Base-by-base conservation (phyloP, 2,329 filamentous ascomycete species). In the Rasamsonia emersonii region DNA sequence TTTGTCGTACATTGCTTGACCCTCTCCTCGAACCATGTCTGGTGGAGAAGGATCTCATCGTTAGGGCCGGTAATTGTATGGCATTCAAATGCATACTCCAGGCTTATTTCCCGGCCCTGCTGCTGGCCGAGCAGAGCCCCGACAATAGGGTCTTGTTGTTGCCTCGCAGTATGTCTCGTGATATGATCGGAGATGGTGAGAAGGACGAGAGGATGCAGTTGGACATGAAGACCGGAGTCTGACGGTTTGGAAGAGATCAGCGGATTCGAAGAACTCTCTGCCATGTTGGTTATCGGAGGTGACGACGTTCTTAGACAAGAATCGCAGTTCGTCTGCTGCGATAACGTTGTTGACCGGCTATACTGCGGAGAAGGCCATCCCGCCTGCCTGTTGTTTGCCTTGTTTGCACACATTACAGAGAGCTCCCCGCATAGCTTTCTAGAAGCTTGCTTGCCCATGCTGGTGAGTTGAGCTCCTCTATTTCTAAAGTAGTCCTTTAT, bases 111-210 rank as follows among this genome's bases (percentile, higher is more conserved):
- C 36, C 86, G 80, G 13, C 89, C 89, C 66, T 86, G 83, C 48
- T 95, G 88, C 52, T 91, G 84, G 10, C 91, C 91, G 4, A 98
- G 64, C n/a, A 98, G 70, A 32, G 82, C 86, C 35, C 91, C 91
- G 3, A 89, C 74, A 11, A 95, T 73, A 10, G 86, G 86, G 0
- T 83, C 83, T 11, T 67, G 58, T 48, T 86, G 79, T 32, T 77
- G 67, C 37, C 91, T 77, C 35, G 94, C 71, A 1, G 80, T 84
- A 59, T 94, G 88, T 38, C 91, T 77, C 37, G 89, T 93, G 57
- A 96, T 86, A 58, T 93, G 93, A 61, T 98, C 91, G 46, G 89
- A 94, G 50, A 98, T 91, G 43, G 83, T 93, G 62, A 98, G 83
- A 44, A 96, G 81, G 32, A 94, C 88, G 29, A 98, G 79, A 16